These are phyloP conservation scores for Arthrobotrys conoides DNA, from an alignment of 2,329 filamentous ascomycete genomes.

Conservation along the genomic window DNA sequence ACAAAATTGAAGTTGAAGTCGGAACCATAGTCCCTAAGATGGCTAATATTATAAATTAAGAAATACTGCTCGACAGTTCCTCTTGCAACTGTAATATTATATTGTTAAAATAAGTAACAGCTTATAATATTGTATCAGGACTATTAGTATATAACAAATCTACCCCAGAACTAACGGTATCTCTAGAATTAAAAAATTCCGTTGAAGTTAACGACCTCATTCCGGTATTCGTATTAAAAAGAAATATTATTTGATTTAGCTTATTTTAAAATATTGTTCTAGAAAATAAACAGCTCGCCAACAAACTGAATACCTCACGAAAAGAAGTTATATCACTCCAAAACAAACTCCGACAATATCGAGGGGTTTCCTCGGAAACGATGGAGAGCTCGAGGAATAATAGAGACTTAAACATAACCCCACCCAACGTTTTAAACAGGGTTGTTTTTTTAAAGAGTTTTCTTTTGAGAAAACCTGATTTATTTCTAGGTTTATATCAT, in stretches of 20 bases:
- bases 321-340: neutral
- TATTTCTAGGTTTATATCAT: neutral
- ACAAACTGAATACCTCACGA: neutral
- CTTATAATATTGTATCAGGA: neutral
- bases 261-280: neutral
- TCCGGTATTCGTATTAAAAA: slow-evolving; percentile 6
- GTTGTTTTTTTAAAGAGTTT: neutral
- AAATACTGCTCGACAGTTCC: neutral
- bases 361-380: neutral
- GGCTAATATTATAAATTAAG: neutral
- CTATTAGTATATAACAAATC: neutral
- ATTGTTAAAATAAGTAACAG: neutral
- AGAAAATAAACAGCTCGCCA: neutral
- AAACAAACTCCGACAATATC: neutral
- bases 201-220: neutral
- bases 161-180: neutral
- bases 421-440: neutral
- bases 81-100: too few relatives aligned
- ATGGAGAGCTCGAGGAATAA: neutral
- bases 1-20: neutral
- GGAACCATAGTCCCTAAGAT: neutral
- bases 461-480: neutral
- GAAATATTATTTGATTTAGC: neutral
- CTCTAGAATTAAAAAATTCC: neutral
- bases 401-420: neutral